phyloP scores from a whole-genome alignment of 2,329 filamentous ascomycete species.

The Pestalotiopsis sp. region DNA sequence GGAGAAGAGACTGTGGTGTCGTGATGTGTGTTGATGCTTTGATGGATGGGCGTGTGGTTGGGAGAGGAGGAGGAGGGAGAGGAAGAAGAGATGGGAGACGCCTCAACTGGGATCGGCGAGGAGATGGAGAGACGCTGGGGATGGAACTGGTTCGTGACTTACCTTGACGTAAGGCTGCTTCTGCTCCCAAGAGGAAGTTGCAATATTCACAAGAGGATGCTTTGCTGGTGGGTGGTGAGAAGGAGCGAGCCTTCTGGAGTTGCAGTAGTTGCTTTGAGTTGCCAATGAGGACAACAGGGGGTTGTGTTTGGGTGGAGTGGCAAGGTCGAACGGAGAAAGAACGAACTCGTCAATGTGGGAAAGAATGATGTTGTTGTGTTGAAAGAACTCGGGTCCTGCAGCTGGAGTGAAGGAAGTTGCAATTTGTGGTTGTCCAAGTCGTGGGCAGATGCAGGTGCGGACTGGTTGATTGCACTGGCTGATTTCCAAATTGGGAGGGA shows the following conservation, averaged over 20 bases:
- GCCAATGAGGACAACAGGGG: background rate
- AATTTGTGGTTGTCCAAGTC: background rate
- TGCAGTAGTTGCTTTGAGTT: background rate
- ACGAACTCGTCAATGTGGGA: background rate
- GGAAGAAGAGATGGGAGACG: background rate
- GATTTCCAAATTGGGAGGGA: no score
- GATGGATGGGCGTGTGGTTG: slow-evolving; percentile 51
- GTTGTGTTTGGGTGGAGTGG: background rate
- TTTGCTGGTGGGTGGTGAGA: background rate
- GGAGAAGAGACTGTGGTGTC: slow-evolving; percentile 45
- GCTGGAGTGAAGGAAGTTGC: background rate
- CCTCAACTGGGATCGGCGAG: background rate
- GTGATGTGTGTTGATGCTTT: slow-evolving; percentile 25
- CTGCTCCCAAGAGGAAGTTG: background rate
- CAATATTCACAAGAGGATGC: slow-evolving; percentile 1
- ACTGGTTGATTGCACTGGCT: background rate
- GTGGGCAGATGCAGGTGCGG: background rate
- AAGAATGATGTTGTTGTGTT: background rate
- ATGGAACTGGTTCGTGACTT: background rate
- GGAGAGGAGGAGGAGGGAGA: slow-evolving; percentile 18
- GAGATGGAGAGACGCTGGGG: background rate
- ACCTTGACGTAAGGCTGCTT: slow-evolving; percentile 7
- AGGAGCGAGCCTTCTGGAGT: background rate
- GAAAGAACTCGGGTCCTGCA: background rate
- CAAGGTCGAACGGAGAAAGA: background rate